Percentiles rank a stretch among this genome's conserved stretches.
Conservation (phyloP, 2,329 filamentous ascomycete species). For the Amauroascus niger region DNA sequence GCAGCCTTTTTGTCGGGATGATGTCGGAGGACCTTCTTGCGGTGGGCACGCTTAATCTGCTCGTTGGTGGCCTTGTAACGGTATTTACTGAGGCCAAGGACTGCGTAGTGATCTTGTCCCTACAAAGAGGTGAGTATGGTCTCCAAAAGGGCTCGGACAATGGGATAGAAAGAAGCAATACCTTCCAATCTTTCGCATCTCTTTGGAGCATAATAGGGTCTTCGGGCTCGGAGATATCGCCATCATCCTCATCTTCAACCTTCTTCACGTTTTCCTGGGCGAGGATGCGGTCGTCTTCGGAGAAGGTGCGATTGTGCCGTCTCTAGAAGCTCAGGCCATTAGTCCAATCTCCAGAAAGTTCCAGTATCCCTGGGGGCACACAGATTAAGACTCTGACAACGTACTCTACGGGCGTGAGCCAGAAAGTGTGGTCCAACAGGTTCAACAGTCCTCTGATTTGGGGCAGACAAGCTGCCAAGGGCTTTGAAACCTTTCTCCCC, state of each 20-base stretch:
- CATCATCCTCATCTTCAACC: constrained; percentile 79
- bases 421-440: constrained; percentile 96
- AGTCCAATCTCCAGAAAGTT: neutral
- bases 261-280: constrained; percentile 93
- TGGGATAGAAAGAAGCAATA: constrained; percentile 33
- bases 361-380: neutral
- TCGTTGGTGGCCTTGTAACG: constrained; percentile 89
- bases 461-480: constrained; percentile 62
- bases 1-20: constrained; percentile 99
- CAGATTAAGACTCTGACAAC: constrained; percentile 18
- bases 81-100: constrained; percentile 86
- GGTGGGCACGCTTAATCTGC: constrained; percentile 97
- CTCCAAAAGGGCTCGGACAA: neutral
- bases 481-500: constrained; percentile 84
- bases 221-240: constrained; percentile 87
- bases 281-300: constrained; percentile 95
- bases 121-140: constrained; percentile 30
- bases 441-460: constrained; percentile 81
- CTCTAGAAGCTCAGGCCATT: constrained; percentile 35
- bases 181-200: constrained; percentile 99
- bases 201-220: constrained; percentile 84
- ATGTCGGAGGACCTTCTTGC: constrained; percentile 98
- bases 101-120: constrained; percentile 95
- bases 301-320: constrained; percentile 95
- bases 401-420: constrained; percentile 84